phyloP scores from a whole-genome alignment of 495 filamentous ascomycete species.

The Aspergillus steynii region DNA sequence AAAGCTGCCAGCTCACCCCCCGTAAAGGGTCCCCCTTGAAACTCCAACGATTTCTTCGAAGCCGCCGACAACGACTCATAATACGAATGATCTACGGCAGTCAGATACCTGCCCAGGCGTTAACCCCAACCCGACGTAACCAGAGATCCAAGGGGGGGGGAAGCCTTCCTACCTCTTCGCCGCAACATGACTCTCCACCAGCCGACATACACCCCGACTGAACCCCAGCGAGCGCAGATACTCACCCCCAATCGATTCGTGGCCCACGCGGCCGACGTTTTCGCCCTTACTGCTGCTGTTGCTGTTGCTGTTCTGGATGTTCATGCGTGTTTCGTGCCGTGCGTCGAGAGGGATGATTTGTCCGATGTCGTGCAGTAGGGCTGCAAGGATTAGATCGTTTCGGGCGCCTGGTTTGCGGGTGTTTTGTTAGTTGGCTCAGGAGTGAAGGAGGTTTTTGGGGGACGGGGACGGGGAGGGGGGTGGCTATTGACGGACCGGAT shows the following conservation, averaged over 20 bases:
- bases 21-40: conserved; percentile 46
- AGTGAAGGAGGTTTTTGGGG: not conserved
- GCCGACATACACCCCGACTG: conserved; percentile 33
- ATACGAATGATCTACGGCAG: conserved; percentile 38
- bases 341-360: conserved; percentile 39
- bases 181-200: conserved; percentile 46
- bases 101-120: conserved; percentile 29
- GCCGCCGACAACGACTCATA: conserved; percentile 39
- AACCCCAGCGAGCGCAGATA: conserved; percentile 42
- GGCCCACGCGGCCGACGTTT: conserved; percentile 43
- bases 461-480: no score
- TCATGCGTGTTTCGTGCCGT: conserved; percentile 33
- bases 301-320: conserved; percentile 16
- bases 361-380: conserved; percentile 48
- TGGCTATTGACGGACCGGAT: conserved; percentile 15
- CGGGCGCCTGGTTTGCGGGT: conserved; percentile 22
- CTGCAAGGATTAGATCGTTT: conserved; percentile 41
- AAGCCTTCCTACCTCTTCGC: conserved; percentile 38
- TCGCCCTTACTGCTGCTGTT: conserved; percentile 2
- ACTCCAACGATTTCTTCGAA: conserved; percentile 39
- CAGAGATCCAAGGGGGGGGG: no score
- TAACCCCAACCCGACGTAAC: no score
- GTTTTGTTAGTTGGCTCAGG: conserved; percentile 3
- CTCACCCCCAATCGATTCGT: conserved; percentile 43
- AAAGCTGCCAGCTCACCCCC: conserved; percentile 32